Base-by-base conservation (phyloP, 73 alveolate genomes). In the Paraurostyla sp. region DNA sequence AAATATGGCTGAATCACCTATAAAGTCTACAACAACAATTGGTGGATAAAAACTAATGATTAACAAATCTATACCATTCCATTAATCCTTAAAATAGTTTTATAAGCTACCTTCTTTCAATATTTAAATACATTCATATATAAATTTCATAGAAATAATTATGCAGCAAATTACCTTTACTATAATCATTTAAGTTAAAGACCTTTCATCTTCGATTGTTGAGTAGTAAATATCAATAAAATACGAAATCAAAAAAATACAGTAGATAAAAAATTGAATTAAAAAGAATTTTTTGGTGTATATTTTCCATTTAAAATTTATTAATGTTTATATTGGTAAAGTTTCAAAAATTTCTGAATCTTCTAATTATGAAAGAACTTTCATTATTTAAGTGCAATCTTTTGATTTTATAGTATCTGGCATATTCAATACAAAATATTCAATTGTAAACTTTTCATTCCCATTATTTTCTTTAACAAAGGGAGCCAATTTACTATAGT, bases 281-380 rank as follows among this genome's bases (percentile, higher is more conserved):
- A 71, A 18, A 41, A 71, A 71, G 85, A 71, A 71, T 42, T 40
- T 71, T 18, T 71, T 15, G 2, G 85, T 41, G 29, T 71, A 71
- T 27, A 36, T 71, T 38, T 71, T 11, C 85, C 85, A 71, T 41
- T 71, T 71, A 42, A 71, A 71, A 38, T 71, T 41, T 3, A 71
- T 11, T 4, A 71, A 71, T 35, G 13, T 71, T 23, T 71, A 15
- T 18, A 71, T 71, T 4, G 40, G 58, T 22, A 15, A n/a, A 18
- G 40, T 25, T 42, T 71, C 85, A 25, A 38, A 71, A 6, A 71
- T 23, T 41, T 35, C 49, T 9, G 40, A 23, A 35, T 71, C 63
- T 3, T 71, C 29, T 25, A 13, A 29, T 30, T 62, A 13, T 7
- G 51, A 43, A 22, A 62, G 51, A 3, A 7, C 15, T 3, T 15